Evolutionary conservation across 1,284 basidiomycete species (phyloP).

Genomic region (Trichosporon asahii): DNA sequence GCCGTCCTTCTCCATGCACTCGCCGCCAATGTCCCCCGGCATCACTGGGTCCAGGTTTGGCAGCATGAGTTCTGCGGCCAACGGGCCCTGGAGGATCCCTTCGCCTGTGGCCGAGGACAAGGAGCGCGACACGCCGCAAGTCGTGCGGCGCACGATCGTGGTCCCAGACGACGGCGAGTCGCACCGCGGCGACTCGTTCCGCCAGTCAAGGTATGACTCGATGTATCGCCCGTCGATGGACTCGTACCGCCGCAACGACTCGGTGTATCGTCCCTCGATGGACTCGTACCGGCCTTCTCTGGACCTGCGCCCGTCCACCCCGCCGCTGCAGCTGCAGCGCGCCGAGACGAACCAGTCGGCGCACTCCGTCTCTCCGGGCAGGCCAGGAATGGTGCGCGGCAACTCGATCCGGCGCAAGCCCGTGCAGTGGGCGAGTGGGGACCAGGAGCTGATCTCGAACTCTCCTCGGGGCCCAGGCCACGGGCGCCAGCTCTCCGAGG

Average conservation of each 20-base stretch:
- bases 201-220: not conserved
- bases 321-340: not conserved
- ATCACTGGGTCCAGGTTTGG: conserved; percentile 6
- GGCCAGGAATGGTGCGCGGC: conserved; percentile 9
- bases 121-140: not conserved
- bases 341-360: conserved; percentile 7
- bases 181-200: conserved; percentile 12
- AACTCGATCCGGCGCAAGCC: conserved; percentile 43
- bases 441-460: conserved; percentile 33
- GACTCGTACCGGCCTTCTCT: not conserved
- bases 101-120: conserved; percentile 18
- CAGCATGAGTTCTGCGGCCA: conserved; percentile 10
- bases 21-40: not conserved
- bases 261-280: not conserved
- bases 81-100: conserved; percentile 11
- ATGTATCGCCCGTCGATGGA: not conserved
- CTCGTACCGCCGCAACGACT: not conserved
- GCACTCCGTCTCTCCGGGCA: not conserved
- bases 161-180: conserved; percentile 26
- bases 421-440: conserved; percentile 37
- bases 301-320: not conserved
- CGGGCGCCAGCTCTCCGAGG: conserved; percentile 18
- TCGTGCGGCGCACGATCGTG: conserved; percentile 40
- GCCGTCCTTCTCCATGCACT: conserved; percentile 11
- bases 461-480: conserved; percentile 22